These are phyloP conservation scores for Sporobolomyces pararoseus DNA, from an alignment of 768 basidiomycete genomes.

Conservation along the genomic window DNA sequence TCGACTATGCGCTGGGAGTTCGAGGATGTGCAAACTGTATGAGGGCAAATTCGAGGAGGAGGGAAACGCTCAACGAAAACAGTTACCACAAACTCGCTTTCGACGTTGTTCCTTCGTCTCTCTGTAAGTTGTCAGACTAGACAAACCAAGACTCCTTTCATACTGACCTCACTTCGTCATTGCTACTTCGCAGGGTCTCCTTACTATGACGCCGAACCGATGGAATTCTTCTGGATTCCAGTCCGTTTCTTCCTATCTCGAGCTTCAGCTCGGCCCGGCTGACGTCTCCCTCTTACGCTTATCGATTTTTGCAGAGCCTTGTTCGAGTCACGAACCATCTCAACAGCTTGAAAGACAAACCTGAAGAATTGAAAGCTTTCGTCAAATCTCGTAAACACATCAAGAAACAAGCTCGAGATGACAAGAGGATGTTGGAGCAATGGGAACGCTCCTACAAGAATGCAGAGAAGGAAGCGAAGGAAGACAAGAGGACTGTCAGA, in stretches of 20 bases:
- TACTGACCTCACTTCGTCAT: too few relatives aligned
- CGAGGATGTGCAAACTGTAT: slow-evolving; percentile 25
- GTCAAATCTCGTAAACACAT: neutral
- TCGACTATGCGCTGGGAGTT: slow-evolving; percentile 9
- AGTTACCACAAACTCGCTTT: neutral
- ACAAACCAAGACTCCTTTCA: too few relatives aligned
- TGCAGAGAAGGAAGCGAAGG: neutral
- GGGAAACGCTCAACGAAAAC: neutral
- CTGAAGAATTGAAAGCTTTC: neutral
- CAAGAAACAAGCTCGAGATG: neutral
- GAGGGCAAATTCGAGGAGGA: neutral
- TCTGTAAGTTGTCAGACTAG: neutral
- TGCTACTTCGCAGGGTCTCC: neutral
- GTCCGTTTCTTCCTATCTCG: neutral
- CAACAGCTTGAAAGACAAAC: neutral
- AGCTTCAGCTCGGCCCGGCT: too few relatives aligned
- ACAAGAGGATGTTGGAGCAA: neutral
- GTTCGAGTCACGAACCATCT: neutral
- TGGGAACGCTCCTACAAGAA: neutral
- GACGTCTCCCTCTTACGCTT: too few relatives aligned
- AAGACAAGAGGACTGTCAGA: neutral
- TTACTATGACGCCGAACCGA: neutral
- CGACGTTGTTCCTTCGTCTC: neutral
- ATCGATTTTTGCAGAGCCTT: neutral
- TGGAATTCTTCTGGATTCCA: slow-evolving; percentile 7